phyloP scores from a whole-genome alignment of 805 yeast species.

The Candida michaelii region DNA sequence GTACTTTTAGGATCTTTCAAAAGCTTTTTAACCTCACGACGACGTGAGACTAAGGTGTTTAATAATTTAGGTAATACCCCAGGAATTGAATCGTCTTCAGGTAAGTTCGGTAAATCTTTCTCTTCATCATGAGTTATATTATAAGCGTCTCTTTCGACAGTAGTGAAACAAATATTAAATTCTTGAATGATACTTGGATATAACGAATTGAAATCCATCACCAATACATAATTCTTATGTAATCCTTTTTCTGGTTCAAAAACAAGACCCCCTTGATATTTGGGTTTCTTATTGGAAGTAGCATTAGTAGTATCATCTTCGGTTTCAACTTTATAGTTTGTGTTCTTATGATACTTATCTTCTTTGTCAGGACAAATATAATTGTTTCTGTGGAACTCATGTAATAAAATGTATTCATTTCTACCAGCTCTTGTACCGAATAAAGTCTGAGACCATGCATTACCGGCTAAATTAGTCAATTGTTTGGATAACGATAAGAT shows the following conservation, averaged over 20 bases:
- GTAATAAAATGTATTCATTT: conserved; percentile 88
- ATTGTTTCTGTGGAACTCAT: conserved; percentile 79
- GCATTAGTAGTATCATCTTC: conserved; percentile 48
- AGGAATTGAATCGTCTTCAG: conserved; percentile 53
- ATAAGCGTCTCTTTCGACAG: conserved; percentile 69
- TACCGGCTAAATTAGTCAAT: conserved; percentile 91
- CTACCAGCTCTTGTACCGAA: conserved; percentile 96
- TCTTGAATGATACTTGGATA: conserved; percentile 98
- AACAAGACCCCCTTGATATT: conserved; percentile 90
- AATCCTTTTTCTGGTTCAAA: conserved; percentile 96
- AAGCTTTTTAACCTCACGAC: conserved; percentile 86
- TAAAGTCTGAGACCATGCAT: conserved; percentile 93
- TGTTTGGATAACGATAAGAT: conserved; percentile 87
- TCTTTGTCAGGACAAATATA: conserved; percentile 89
- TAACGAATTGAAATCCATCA: conserved; percentile 97
- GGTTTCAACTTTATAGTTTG: conserved; percentile 31
- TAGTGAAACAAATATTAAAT: conserved; percentile 94
- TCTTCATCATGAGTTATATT: conserved; percentile 48
- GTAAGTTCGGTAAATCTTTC: conserved; percentile 65
- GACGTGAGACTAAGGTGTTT: conserved; percentile 81
- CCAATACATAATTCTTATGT: conserved; percentile 83
- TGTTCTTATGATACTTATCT: conserved; percentile 38
- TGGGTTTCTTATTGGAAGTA: conserved; percentile 62
- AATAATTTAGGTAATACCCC: conserved; percentile 89
- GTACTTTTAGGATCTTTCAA: conserved; percentile 73